Conservation (phyloP, 108 stramenopile genomes). For the Seminavis robusta region DNA sequence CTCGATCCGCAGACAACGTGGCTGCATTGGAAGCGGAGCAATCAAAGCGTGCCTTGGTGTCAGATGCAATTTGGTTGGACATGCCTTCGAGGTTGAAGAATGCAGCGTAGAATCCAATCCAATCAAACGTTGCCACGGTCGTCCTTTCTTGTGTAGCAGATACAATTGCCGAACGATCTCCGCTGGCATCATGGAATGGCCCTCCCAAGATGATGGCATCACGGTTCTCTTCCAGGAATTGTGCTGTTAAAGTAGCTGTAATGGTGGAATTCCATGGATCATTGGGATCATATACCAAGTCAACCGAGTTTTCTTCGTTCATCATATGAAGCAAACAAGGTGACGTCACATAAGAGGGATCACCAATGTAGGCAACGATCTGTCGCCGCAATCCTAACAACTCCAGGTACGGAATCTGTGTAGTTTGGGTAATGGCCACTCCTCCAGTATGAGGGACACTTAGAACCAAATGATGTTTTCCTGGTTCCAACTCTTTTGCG, state of each 20-base stretch:
- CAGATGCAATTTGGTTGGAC: constrained; percentile 26
- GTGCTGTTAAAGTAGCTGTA: not conserved
- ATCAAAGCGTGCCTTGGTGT: constrained; percentile 21
- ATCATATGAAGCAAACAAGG: constrained; percentile 34
- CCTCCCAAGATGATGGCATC: constrained; percentile 7
- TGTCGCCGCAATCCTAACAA: constrained; percentile 20
- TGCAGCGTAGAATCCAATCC: constrained; percentile 32
- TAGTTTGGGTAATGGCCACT: constrained; percentile 29
- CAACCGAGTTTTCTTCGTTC: constrained; percentile 11
- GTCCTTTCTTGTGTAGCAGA: constrained; percentile 13
- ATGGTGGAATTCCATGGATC: not conserved
- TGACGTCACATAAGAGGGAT: constrained; percentile 35
- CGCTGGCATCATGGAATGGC: too few species aligned
- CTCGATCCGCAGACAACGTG: not conserved
- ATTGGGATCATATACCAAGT: too few species aligned
- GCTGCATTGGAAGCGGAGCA: constrained; percentile 36
- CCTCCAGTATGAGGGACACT: constrained; percentile 7
- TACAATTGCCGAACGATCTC: constrained; percentile 3
- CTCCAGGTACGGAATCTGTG: constrained; percentile 33
- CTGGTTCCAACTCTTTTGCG: constrained; percentile 29
- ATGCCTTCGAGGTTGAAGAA: constrained; percentile 44
- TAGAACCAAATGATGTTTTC: constrained; percentile 10
- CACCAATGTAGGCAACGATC: constrained; percentile 30
- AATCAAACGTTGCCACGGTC: constrained; percentile 46
- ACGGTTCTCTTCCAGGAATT: not conserved